Evolutionary conservation across 2,329 filamentous ascomycete genomes (phyloP).

Genomic region (Hypocreales sp.): DNA sequence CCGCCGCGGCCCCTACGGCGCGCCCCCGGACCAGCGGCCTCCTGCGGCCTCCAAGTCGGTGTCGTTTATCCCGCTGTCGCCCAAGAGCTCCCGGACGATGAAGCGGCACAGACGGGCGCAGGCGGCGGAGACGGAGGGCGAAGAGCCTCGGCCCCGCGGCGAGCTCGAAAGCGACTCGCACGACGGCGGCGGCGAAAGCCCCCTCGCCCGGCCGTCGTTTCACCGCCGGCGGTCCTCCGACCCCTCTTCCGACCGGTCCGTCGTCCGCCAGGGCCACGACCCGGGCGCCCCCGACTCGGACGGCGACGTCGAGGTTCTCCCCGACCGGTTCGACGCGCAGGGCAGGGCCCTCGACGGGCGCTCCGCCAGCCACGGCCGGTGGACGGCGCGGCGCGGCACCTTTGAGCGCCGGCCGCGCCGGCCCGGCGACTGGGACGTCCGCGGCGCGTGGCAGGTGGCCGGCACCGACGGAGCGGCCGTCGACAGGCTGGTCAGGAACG

Average conservation of each 20-base stretch:
- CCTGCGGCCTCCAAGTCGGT: constrained; percentile 22
- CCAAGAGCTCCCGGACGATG: constrained; percentile 30
- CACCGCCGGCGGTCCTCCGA: constrained; percentile 17
- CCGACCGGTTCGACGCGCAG: constrained; percentile 29
- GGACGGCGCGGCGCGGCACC: constrained; percentile 23
- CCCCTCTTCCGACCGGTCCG: constrained; percentile 15
- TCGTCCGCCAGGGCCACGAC: constrained; percentile 8
- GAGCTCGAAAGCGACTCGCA: constrained; percentile 6
- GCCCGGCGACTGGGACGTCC: constrained; percentile 19
- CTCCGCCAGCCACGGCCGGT: constrained; percentile 6
- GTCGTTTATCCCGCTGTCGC: constrained; percentile 31
- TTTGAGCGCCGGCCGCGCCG: constrained; percentile 22
- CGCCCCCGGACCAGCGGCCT: neutral
- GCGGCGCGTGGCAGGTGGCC: constrained; percentile 27
- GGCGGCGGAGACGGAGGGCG: constrained; percentile 9
- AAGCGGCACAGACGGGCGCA: constrained; percentile 22
- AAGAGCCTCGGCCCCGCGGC: constrained; percentile 5
- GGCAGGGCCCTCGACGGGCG: constrained; percentile 23
- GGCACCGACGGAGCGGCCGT: constrained; percentile 26
- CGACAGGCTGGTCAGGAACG: constrained; percentile 14
- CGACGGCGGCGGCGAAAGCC: constrained; percentile 6
- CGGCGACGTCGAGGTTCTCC: constrained; percentile 26
- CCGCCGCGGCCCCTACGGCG: too few relatives aligned
- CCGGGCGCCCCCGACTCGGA: constrained; percentile 12
- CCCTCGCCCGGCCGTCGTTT: constrained; percentile 5